Conservation (phyloP, 495 filamentous ascomycete species). For the Astrocystis sublimbata region DNA sequence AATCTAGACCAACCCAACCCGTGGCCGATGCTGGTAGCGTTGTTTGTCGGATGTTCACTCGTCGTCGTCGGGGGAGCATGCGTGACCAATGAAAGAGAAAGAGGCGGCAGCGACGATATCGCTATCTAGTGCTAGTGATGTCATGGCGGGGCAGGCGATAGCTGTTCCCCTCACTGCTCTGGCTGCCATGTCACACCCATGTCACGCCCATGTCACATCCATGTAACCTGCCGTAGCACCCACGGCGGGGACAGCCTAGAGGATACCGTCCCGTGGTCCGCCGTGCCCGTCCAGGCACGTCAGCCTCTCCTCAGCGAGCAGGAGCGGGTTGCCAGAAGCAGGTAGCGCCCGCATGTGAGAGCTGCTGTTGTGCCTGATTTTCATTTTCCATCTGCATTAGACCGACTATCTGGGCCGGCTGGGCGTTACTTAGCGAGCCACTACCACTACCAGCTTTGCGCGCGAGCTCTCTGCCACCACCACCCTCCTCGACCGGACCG, state of each 20-base stretch:
- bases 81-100: not conserved
- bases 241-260: not conserved
- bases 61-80: not conserved
- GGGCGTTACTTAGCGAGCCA: not conserved
- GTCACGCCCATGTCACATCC: not conserved
- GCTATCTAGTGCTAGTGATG: not conserved
- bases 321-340: conserved; percentile 6
- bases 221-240: too few relatives aligned
- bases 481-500: not conserved
- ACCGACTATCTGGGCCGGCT: not conserved
- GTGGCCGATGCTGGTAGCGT: not conserved
- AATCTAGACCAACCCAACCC: not conserved
- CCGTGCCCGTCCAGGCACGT: not conserved
- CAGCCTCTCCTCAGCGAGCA: not conserved
- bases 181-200: not conserved
- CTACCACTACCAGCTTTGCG: not conserved
- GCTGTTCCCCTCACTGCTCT: not conserved
- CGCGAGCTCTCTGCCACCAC: conserved; percentile 4
- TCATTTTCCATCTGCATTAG: conserved; percentile 16
- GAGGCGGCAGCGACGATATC: too few relatives aligned
- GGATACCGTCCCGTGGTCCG: not conserved
- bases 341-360: conserved; percentile 10
- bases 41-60: not conserved
- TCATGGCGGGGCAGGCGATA: conserved; percentile 17
- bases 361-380: conserved; percentile 10